These are phyloP conservation scores for Hordeum marinum DNA, from an alignment of 176 grass and related monocot genomes.

Conservation along the genomic window DNA sequence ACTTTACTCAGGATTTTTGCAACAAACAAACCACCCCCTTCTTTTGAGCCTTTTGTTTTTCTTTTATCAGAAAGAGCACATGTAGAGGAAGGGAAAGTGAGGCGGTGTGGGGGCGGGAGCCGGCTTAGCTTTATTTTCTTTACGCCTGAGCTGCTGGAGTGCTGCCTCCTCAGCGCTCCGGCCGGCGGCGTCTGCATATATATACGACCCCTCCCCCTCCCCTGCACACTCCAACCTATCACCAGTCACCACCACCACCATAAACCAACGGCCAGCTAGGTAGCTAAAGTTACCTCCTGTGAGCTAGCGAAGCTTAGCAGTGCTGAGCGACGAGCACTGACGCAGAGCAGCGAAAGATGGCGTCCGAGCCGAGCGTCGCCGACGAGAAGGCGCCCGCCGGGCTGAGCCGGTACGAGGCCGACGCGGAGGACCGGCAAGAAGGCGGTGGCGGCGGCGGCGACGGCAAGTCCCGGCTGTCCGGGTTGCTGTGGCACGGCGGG, in stretches of 20 bases:
- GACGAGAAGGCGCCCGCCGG: slow-evolving; percentile 72
- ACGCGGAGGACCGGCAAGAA: slow-evolving; percentile 9
- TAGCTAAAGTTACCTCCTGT: neutral
- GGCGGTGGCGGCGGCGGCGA: neutral
- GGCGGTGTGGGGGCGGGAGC: neutral
- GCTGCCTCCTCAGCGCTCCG: slow-evolving; percentile 18
- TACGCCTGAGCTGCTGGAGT: slow-evolving; percentile 38
- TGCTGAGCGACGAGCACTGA: neutral
- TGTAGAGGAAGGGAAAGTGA: neutral
- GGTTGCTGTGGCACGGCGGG: slow-evolving; percentile 84
- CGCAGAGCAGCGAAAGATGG: slow-evolving; percentile 4
- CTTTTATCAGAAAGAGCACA: neutral
- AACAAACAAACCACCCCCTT: neutral
- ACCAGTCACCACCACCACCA: neutral
- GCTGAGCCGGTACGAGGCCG: slow-evolving; percentile 37
- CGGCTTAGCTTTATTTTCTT: slow-evolving; percentile 15
- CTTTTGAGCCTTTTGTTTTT: neutral
- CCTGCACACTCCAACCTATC: neutral
- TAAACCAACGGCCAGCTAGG: neutral
- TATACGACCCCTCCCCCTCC: neutral
- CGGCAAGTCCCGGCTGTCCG: slow-evolving; percentile 43
- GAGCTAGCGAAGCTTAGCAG: neutral
- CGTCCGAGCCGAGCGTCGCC: slow-evolving; percentile 24
- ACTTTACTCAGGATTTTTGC: neutral
- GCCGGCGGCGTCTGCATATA: slow-evolving; percentile 24